Evolutionary conservation across 345 rosid genomes (phyloP), one percentile per base, ranked within the genome.

Genomic region (Anacardium occidentale): DNA sequence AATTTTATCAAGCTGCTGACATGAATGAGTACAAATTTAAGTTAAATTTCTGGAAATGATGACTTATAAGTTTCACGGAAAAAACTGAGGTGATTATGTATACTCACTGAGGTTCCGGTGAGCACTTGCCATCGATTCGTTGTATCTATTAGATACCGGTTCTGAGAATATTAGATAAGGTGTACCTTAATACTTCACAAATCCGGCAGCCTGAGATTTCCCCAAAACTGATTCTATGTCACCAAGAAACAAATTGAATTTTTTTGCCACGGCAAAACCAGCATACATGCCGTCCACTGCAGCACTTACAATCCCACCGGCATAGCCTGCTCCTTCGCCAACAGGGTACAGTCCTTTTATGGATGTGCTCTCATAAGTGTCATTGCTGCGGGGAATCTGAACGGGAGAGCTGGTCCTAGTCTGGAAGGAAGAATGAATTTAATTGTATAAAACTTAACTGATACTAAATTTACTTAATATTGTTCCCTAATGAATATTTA

Each of bases 251-350:
- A 94, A 77, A 74, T 72, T 83, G 44, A 89, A 83, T 50, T 78
- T 70, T 76, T 92, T 90, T 7, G 99, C 99, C 67, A 88, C 97
- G 0, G 90, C 89, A 62, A 95, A 86, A 78, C 96, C 99, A 0
- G 89, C 85, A 66, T 85, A 84, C 96, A 92, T 89, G 75, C 99
- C 99, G 76, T 95, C 99, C 42, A 88, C 97, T 64, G 98, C 99
- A 15, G 99, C 98, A 82, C 98, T 95, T 32, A 95, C 96, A 72
- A 95, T 95, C 32, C 99, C 98, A 69, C 99, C 98, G 26, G 99
- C 97, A 73, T 95, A 95, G 34, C 99, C 99, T 72, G 98, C 99
- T 78, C 99, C 99, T 89, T 95, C 99, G 40, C 99, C 99, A 34
- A 89, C 79, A 42, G 96, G 98, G 74, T 95, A 95, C 20, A 95